Base-by-base conservation (phyloP, 2,329 filamentous ascomycete genomes). In the Fusarium verticillioides region DNA sequence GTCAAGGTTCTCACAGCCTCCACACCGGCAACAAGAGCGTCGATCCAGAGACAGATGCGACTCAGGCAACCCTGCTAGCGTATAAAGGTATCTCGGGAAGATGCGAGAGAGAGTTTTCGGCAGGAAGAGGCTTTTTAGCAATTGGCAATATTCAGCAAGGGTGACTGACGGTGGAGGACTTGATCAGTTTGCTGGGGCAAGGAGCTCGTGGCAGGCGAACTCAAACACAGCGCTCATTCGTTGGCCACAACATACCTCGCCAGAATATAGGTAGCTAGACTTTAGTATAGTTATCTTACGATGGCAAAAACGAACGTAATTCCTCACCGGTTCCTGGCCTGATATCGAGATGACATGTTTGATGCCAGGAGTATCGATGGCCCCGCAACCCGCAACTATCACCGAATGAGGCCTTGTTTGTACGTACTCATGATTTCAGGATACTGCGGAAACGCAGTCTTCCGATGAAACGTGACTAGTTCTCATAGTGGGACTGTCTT, bases 71-170 rank as follows among this genome's bases (percentile, higher is more conserved):
- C 53, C 50, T 68, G 52, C 65, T 44, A 59, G 56, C 56, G 42
- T 59, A 59, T 28, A 49, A 15, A 50, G n/a, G 32, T 42, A 46
- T 64, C 50, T 56, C 44, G 65, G 44, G 34, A 36, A 46, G 23
- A 69, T 42, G 59, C 65, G 43, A 56, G 44, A 58, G 40, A 46
- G 50, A 43, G 44, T 47, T 63, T 63, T 53, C 47, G 66, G 64
- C 49, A 63, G 32, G 42, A 39, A 28, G 56, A 40, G 52, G 40
- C 28, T 30, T 32, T 62, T 62, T 37, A 34, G 11, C 21, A 50
- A 63, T 37, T 36, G 52, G 43, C 19, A 66, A 54, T 37, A 37
- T 28, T 23, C 32, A 40, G 44, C 60, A 30, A 68, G 39, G 54
- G 36, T 53, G 26, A 47, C 34, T 53, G 26, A 42, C 34, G 42